Conservation (phyloP, 2,329 filamentous ascomycete genomes). For the Fusarium albosuccineum region DNA sequence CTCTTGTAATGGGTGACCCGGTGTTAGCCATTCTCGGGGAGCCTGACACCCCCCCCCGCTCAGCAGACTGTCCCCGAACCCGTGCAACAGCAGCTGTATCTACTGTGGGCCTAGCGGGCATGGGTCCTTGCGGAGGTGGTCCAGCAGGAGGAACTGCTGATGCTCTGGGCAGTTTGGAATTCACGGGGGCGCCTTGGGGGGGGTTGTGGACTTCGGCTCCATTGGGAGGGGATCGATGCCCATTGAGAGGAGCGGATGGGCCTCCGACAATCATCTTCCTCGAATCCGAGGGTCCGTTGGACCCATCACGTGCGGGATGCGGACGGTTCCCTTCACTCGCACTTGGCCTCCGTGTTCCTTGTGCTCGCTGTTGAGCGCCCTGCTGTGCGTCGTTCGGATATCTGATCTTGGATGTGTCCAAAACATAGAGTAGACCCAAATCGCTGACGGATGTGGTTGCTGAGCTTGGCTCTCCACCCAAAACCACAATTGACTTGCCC, state of each 20-base stretch:
- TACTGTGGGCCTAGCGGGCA: constrained; percentile 61
- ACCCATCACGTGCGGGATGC: constrained; percentile 63
- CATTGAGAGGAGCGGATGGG: constrained; percentile 54
- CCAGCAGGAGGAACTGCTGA: constrained; percentile 56
- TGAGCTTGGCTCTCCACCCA: constrained; percentile 95
- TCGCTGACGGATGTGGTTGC: constrained; percentile 85
- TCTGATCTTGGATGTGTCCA: constrained; percentile 96
- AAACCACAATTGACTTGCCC: constrained; percentile 90
- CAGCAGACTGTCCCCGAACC: constrained; percentile 63
- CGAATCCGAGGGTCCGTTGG: constrained; percentile 63
- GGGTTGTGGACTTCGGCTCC: constrained; percentile 55
- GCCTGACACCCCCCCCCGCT: constrained; percentile 54
- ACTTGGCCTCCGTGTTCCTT: constrained; percentile 59
- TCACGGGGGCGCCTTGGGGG: constrained; percentile 49
- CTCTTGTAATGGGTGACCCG: constrained; percentile 58
- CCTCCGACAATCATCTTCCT: constrained; percentile 59
- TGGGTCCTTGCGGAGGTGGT: constrained; percentile 68
- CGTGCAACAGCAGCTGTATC: constrained; percentile 58
- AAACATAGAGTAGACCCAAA: constrained; percentile 87
- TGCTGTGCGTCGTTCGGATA: constrained; percentile 83
- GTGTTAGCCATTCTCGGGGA: constrained; percentile 53
- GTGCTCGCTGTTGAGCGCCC: constrained; percentile 53
- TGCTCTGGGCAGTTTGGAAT: constrained; percentile 54
- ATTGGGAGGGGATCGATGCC: constrained; percentile 55
- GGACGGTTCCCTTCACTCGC: constrained; percentile 55